phyloP scores from a whole-genome alignment of 495 filamentous ascomycete species.

The Schizothecium vesticola region DNA sequence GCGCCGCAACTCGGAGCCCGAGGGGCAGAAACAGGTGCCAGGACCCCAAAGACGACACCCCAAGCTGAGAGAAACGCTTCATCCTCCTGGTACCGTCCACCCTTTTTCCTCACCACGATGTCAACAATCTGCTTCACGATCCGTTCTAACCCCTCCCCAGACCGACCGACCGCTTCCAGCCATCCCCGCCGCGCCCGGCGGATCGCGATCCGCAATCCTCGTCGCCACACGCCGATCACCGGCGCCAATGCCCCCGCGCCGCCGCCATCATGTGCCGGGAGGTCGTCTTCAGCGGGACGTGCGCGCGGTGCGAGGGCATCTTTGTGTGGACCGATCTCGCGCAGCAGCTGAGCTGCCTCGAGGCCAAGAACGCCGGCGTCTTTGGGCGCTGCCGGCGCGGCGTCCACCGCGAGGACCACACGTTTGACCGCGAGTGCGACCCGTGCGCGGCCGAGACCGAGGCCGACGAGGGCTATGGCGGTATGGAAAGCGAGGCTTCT shows the following conservation, averaged over 20 bases:
- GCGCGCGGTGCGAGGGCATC: slow-evolving; percentile 22
- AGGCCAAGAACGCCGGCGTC: slow-evolving; percentile 32
- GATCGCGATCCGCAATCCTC: not conserved
- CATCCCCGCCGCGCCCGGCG: not conserved
- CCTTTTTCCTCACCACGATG: not conserved
- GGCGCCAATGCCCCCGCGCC: not conserved
- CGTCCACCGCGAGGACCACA: slow-evolving; percentile 25
- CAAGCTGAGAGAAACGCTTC: not conserved
- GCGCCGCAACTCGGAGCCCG: not conserved
- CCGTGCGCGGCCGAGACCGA: slow-evolving; percentile 24
- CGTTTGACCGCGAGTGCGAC: slow-evolving; percentile 35
- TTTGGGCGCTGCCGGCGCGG: slow-evolving; percentile 30
- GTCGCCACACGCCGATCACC: too few species aligned
- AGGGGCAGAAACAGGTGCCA: not conserved
- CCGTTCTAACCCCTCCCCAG: not conserved
- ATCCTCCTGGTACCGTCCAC: not conserved
- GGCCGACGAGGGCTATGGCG: slow-evolving; percentile 31
- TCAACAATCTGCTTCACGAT: not conserved
- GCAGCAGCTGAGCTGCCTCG: slow-evolving; percentile 33
- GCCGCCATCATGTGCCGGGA: slow-evolving; percentile 29
- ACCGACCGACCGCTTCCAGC: not conserved
- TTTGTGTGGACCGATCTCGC: slow-evolving; percentile 30
- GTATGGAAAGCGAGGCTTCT: slow-evolving; percentile 17
- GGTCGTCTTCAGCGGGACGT: slow-evolving; percentile 30
- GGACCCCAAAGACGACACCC: not conserved